These are phyloP conservation scores for Fusarium proliferatum DNA, from an alignment of 2,329 filamentous ascomycete genomes.

Conservation along the genomic window DNA sequence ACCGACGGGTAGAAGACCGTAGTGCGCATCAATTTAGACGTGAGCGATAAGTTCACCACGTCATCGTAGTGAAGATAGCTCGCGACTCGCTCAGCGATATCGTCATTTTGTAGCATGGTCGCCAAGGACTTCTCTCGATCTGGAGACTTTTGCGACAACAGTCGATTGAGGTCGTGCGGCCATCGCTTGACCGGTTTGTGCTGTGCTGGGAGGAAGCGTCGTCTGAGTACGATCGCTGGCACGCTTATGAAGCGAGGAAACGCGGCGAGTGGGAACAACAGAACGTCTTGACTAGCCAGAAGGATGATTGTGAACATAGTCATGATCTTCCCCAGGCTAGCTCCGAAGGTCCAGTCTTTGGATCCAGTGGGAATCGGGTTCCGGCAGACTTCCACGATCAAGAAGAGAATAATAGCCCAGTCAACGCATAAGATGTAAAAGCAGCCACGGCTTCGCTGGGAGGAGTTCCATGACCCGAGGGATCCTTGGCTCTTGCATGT, in stretches of 20 bases:
- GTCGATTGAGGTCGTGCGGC: background rate
- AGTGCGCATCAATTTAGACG: conserved; percentile 10
- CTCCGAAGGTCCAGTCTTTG: conserved; percentile 2
- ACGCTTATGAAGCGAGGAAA: conserved; percentile 7
- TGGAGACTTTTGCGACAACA: background rate
- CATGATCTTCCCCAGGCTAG: conserved; percentile 16
- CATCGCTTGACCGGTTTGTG: background rate
- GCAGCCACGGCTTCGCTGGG: background rate
- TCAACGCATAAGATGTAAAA: conserved; percentile 22
- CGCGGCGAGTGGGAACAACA: background rate
- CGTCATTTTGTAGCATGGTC: background rate
- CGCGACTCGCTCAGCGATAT: background rate
- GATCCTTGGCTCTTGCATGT: background rate
- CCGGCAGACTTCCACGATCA: conserved; percentile 11
- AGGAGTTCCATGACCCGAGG: background rate
- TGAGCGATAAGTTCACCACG: conserved; percentile 6
- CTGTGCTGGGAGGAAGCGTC: background rate
- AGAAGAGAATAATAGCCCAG: background rate
- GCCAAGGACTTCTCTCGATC: background rate
- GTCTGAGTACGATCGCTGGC: background rate
- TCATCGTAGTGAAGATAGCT: conserved; percentile 15
- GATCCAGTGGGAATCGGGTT: conserved; percentile 10
- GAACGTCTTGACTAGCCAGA: background rate
- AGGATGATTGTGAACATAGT: conserved; percentile 10
- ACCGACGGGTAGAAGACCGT: background rate